Evolutionary conservation across 1,284 basidiomycete species (phyloP).

Genomic region (Fistulina hepatica): DNA sequence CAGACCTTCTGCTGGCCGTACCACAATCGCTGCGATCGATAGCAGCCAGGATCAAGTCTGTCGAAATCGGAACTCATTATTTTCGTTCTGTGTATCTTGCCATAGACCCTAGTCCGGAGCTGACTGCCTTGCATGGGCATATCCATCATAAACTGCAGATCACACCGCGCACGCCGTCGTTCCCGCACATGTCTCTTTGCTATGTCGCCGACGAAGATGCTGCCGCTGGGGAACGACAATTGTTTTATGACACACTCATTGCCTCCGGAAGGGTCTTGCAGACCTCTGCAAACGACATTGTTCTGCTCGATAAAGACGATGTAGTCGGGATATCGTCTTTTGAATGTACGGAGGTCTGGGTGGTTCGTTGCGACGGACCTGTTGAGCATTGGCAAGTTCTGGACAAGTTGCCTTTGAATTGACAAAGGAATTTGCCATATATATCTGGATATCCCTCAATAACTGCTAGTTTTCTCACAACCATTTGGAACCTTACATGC

Average conservation of each 20-base stretch:
- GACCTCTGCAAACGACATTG: slow-evolving; percentile 18
- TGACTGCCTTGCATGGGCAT: slow-evolving; percentile 37
- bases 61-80: slow-evolving; percentile 48
- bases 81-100: slow-evolving; percentile 60
- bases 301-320: slow-evolving; percentile 24
- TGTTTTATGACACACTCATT: slow-evolving; percentile 28
- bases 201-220: slow-evolving; percentile 56
- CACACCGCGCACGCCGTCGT: slow-evolving; percentile 37
- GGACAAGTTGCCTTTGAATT: neutral
- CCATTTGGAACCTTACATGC: too few species aligned
- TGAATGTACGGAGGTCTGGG: slow-evolving; percentile 47
- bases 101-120: slow-evolving; percentile 32
- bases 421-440: too few species aligned
- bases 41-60: slow-evolving; percentile 36
- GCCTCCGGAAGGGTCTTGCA: slow-evolving; percentile 24
- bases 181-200: slow-evolving; percentile 60
- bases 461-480: too few species aligned
- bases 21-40: slow-evolving; percentile 26
- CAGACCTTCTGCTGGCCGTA: slow-evolving; percentile 31
- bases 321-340: slow-evolving; percentile 34
- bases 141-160: slow-evolving; percentile 35
- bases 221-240: slow-evolving; percentile 27
- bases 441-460: too few species aligned
- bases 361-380: slow-evolving; percentile 49
- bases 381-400: slow-evolving; percentile 46